A percentile compares a stretch with the other conserved stretches of the same genome.
Conservation (phyloP, 192 early-diverging fungal species). For the Backusella morwellensis region DNA sequence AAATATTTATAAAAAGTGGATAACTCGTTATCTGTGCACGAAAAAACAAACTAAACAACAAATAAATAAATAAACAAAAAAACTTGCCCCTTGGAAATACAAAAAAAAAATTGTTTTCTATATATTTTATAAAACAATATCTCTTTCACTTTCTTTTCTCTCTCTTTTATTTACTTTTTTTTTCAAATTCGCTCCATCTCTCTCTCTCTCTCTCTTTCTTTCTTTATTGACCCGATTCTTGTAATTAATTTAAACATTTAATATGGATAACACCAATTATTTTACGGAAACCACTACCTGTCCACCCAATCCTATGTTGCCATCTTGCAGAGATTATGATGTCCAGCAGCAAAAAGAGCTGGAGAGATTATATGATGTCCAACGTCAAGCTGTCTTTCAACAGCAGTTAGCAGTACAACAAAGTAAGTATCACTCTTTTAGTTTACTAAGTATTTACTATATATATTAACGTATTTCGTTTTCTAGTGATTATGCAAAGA, state of each 20-base stretch:
- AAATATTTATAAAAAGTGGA: not conserved
- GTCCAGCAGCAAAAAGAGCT: conserved; percentile 4
- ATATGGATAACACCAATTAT: not conserved
- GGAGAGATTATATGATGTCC: conserved; percentile 3
- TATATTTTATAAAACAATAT: not conserved
- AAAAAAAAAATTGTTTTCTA: not conserved
- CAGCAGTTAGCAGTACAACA: conserved; percentile 9
- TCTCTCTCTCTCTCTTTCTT: not conserved
- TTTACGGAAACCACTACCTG: not conserved
- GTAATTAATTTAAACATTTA: not conserved
- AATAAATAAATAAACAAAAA: conserved; percentile 4
- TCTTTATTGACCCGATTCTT: not conserved
- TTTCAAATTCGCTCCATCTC: not conserved
- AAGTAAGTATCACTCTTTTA: not conserved
- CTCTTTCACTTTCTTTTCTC: not conserved
- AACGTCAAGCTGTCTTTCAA: conserved; percentile 19
- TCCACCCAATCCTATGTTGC: not conserved
- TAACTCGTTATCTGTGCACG: conserved; percentile 10
- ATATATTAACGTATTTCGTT: not conserved
- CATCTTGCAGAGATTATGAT: not conserved
- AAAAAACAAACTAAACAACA: not conserved
- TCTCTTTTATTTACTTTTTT: not conserved
- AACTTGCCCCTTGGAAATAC: not conserved
- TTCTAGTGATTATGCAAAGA: not conserved
- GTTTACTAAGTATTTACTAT: not conserved